Evolutionary conservation across 2,329 filamentous ascomycete species (phyloP).

Genomic region (Nemania abortiva): DNA sequence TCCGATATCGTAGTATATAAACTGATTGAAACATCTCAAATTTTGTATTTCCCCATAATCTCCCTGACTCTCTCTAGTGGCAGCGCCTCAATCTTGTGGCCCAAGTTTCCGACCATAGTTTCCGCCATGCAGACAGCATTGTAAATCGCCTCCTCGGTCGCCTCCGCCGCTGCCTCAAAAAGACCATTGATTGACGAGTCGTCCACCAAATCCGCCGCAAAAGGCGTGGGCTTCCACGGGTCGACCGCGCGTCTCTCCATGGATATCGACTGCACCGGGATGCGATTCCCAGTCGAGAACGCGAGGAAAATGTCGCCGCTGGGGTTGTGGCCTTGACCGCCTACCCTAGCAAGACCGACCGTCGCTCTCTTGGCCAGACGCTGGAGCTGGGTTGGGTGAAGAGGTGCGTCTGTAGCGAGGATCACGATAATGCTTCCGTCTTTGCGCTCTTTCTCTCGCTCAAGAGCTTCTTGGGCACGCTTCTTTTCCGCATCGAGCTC

Average conservation of each 20-base stretch:
- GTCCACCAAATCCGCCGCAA: slow-evolving; percentile 62
- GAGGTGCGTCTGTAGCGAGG: slow-evolving; percentile 70
- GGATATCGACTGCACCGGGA: slow-evolving; percentile 58
- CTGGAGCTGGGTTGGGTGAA: slow-evolving; percentile 68
- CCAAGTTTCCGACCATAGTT: slow-evolving; percentile 67
- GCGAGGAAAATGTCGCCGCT: slow-evolving; percentile 77
- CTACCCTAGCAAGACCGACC: slow-evolving; percentile 70
- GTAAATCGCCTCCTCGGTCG: slow-evolving; percentile 74
- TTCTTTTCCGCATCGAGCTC: slow-evolving; percentile 46
- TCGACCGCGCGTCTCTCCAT: slow-evolving; percentile 54
- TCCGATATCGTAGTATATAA: no score
- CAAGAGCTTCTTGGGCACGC: slow-evolving; percentile 47
- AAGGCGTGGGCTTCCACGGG: slow-evolving; percentile 54
- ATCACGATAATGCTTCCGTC: slow-evolving; percentile 73
- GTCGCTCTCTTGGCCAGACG: slow-evolving; percentile 71
- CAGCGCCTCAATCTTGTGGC: slow-evolving; percentile 62
- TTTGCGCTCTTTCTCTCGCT: slow-evolving; percentile 61
- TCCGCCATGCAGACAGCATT: slow-evolving; percentile 73
- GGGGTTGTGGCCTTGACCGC: slow-evolving; percentile 70
- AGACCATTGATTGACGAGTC: slow-evolving; percentile 71
- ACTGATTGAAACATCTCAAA: slow-evolving; percentile 15
- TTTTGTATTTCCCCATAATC: slow-evolving; percentile 58
- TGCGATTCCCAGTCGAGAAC: slow-evolving; percentile 70
- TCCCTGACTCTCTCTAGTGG: slow-evolving; percentile 60
- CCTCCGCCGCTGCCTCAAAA: slow-evolving; percentile 72